phyloP scores from a whole-genome alignment of 495 filamentous ascomycete species.

The Aspergillus biplanus region DNA sequence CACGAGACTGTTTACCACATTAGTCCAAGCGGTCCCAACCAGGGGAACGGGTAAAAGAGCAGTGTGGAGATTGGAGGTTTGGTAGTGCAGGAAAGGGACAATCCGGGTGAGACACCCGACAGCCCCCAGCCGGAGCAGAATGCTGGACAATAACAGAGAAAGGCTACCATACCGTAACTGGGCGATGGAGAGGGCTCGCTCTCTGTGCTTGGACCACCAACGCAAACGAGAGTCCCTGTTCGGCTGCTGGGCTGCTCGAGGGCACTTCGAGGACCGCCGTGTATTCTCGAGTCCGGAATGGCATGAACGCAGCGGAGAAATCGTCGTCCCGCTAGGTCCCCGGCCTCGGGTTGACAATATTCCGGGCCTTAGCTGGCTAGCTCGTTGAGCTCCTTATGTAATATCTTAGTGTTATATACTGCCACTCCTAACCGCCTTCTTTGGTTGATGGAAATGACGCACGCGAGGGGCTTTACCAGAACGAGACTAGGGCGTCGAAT shows the following conservation, averaged over 20 bases:
- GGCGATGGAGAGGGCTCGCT: conserved; percentile 1
- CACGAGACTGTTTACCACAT: conserved; percentile 48
- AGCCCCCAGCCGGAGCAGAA: background rate
- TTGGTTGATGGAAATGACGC: too few relatives aligned
- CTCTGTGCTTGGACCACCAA: conserved; percentile 4
- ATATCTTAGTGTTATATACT: background rate
- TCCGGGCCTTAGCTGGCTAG: background rate
- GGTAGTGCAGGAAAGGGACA: background rate
- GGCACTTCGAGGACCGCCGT: conserved; percentile 54
- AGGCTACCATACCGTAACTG: conserved; percentile 7
- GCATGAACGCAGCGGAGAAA: conserved; percentile 16
- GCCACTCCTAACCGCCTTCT: too few relatives aligned
- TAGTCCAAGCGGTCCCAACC: conserved; percentile 27
- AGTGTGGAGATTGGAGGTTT: background rate
- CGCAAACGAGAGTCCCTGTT: background rate
- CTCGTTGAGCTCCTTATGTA: too few relatives aligned
- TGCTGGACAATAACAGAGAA: background rate
- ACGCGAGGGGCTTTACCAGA: too few relatives aligned
- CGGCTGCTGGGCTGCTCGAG: conserved; percentile 17
- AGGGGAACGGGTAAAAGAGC: too few relatives aligned
- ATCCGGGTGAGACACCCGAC: background rate
- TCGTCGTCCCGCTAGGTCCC: conserved; percentile 11
- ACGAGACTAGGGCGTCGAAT: too few relatives aligned
- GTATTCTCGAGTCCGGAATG: conserved; percentile 45
- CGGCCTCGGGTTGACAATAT: background rate